These are phyloP conservation scores for Lippia alba DNA, from an alignment of 305 asterid genomes.

Conservation along the genomic window DNA sequence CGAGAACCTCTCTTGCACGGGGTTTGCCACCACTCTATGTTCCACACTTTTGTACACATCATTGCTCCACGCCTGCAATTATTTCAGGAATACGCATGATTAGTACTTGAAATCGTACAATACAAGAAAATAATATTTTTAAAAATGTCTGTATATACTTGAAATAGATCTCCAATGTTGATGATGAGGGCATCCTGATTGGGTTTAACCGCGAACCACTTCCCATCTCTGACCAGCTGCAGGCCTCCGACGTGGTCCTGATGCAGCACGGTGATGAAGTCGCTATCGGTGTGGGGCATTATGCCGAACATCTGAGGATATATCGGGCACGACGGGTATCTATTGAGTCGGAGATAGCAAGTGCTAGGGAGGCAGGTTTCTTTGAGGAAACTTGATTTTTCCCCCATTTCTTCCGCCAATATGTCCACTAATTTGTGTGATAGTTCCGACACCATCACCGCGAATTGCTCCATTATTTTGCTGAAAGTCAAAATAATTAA, in stretches of 20 bases:
- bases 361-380: constrained; percentile 69
- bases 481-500: constrained; percentile 35
- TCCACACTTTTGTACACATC: constrained; percentile 65
- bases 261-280: constrained; percentile 80
- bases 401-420: constrained; percentile 70
- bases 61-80: constrained; percentile 82
- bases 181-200: constrained; percentile 73
- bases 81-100: too few species aligned
- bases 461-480: constrained; percentile 71
- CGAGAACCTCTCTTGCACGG: constrained; percentile 59
- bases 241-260: constrained; percentile 88
- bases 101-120: too few species aligned
- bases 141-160: constrained; percentile 43
- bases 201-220: constrained; percentile 89
- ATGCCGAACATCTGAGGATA: constrained; percentile 64
- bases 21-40: constrained; percentile 70
- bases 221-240: constrained; percentile 78
- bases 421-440: constrained; percentile 66
- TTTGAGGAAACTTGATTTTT: constrained; percentile 53
- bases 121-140: too few species aligned
- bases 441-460: constrained; percentile 59
- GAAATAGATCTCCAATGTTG: constrained; percentile 86
- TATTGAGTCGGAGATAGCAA: constrained; percentile 81
- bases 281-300: constrained; percentile 95
- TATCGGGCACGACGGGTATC: constrained; percentile 75